A percentile compares a stretch with the other conserved stretches of the same genome.
These are phyloP conservation scores for Didymella sp. DNA, from an alignment of 2,329 filamentous ascomycete genomes.

Conservation along the genomic window DNA sequence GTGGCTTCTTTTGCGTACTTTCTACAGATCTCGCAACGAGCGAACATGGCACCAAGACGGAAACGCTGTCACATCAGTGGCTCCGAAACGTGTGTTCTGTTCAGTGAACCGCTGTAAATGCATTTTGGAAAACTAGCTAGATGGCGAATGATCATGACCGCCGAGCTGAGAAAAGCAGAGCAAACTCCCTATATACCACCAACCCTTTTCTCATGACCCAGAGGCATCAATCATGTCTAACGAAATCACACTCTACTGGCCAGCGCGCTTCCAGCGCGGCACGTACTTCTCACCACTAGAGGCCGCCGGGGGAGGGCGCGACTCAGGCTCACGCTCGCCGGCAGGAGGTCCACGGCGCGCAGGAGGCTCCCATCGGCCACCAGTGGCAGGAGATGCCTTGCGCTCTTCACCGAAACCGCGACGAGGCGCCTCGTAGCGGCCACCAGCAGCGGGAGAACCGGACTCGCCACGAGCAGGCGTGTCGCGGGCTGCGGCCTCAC, in stretches of 20 bases:
- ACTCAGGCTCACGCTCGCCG: conserved; percentile 36
- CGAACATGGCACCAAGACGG: too few species aligned
- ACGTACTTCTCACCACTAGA: conserved; percentile 51
- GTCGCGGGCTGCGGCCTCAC: conserved; percentile 40
- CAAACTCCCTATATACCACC: conserved; percentile 19
- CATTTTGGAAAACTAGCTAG: conserved; percentile 15
- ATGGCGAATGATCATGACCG: conserved; percentile 13
- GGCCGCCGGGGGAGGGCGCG: conserved; percentile 33
- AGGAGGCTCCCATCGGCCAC: conserved; percentile 42
- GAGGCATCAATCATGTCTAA: conserved; percentile 23
- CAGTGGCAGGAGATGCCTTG: conserved; percentile 42
- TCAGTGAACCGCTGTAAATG: conserved; percentile 16
- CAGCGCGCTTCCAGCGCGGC: conserved; percentile 47
- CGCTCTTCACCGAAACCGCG: conserved; percentile 41
- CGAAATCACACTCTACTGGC: conserved; percentile 16
- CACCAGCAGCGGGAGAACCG: conserved; percentile 39
- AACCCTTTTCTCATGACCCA: conserved; percentile 20
- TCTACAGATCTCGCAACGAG: background rate
- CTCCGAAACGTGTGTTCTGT: background rate
- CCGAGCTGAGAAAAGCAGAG: conserved; percentile 20
- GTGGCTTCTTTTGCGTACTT: background rate
- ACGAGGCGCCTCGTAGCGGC: conserved; percentile 40
- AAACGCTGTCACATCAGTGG: background rate
- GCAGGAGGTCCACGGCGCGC: conserved; percentile 31
- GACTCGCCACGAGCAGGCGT: conserved; percentile 34